Evolutionary conservation across 768 basidiomycete genomes (phyloP).

Genomic region (Leucosporidium creatinivorum): DNA sequence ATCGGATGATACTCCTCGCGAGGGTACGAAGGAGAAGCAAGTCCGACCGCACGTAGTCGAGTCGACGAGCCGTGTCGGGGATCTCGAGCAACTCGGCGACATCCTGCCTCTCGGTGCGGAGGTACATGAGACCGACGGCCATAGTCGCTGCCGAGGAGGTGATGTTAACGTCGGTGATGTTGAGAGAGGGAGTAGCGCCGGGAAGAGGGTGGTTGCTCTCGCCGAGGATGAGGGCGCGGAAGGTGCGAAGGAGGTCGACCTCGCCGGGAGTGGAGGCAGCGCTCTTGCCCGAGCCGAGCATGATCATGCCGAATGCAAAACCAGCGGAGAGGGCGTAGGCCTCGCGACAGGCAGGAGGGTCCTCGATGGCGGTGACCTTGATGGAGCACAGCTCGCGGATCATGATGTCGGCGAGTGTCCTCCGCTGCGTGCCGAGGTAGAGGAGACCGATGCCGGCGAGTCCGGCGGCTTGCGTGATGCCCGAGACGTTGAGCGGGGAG

Average conservation of each 20-base stretch:
- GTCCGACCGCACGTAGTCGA: constrained; percentile 81
- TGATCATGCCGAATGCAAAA: constrained; percentile 89
- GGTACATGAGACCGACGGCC: constrained; percentile 85
- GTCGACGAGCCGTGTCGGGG: constrained; percentile 66
- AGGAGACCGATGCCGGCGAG: constrained; percentile 79
- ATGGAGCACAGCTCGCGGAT: constrained; percentile 71
- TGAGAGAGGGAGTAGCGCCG: background rate
- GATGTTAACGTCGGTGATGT: constrained; percentile 68
- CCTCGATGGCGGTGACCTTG: constrained; percentile 70
- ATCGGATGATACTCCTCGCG: constrained; percentile 72
- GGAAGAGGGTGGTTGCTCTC: constrained; percentile 19
- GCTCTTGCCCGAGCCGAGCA: constrained; percentile 69
- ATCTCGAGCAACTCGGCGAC: constrained; percentile 77
- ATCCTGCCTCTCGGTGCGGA: constrained; percentile 73
- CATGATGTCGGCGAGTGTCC: constrained; percentile 88
- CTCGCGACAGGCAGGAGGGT: constrained; percentile 82
- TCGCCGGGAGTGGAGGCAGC: constrained; percentile 4
- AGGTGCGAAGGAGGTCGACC: constrained; percentile 14
- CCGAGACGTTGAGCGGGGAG: constrained; percentile 80
- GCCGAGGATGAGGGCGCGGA: constrained; percentile 25
- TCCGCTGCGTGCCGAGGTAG: constrained; percentile 77
- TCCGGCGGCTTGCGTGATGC: constrained; percentile 83
- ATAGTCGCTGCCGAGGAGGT: constrained; percentile 88
- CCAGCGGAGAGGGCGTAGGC: constrained; percentile 84
- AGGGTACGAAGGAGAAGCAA: constrained; percentile 76